Evolutionary conservation across 1,139 yeast species (phyloP).

Genomic region (Hemisphaericaspora subhashii): DNA sequence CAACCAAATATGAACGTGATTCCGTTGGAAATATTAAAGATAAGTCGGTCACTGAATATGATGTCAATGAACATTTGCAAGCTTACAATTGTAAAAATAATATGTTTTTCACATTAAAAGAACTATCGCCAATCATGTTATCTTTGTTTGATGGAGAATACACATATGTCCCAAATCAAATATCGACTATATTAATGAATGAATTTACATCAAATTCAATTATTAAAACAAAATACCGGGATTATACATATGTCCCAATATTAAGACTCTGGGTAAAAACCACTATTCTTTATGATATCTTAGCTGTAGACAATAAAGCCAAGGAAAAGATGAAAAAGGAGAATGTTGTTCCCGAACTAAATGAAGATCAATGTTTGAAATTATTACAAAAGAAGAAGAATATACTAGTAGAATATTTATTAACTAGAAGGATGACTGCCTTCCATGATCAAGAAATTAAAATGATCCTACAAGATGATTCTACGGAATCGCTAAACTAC

Average conservation of each 20-base stretch:
- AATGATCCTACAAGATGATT: neutral
- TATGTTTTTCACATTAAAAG: slow-evolving; percentile 36
- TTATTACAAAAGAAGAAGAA: too few relatives aligned
- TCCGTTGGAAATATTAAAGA: slow-evolving; percentile 7
- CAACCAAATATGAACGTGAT: slow-evolving; percentile 3
- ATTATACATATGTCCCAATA: slow-evolving; percentile 30
- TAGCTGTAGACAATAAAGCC: too few relatives aligned
- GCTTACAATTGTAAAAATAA: slow-evolving; percentile 48
- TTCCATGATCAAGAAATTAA: neutral
- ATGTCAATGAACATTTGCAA: slow-evolving; percentile 23
- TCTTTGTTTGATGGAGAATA: slow-evolving; percentile 35
- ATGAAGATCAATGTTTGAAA: too few relatives aligned
- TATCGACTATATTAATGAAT: slow-evolving; percentile 23
- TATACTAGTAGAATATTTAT: neutral
- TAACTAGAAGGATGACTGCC: neutral
- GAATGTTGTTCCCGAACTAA: too few relatives aligned
- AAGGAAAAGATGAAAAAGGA: too few relatives aligned
- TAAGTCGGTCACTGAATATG: slow-evolving; percentile 15
- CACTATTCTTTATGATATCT: too few relatives aligned
- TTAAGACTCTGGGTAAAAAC: too few relatives aligned
- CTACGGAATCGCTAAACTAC: neutral
- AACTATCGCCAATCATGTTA: slow-evolving; percentile 32
- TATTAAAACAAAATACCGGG: slow-evolving; percentile 24
- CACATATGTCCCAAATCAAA: slow-evolving; percentile 33
- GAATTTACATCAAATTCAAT: slow-evolving; percentile 32